phyloP scores from a whole-genome alignment of 345 rosid genomes.

The Euphorbia peplus region DNA sequence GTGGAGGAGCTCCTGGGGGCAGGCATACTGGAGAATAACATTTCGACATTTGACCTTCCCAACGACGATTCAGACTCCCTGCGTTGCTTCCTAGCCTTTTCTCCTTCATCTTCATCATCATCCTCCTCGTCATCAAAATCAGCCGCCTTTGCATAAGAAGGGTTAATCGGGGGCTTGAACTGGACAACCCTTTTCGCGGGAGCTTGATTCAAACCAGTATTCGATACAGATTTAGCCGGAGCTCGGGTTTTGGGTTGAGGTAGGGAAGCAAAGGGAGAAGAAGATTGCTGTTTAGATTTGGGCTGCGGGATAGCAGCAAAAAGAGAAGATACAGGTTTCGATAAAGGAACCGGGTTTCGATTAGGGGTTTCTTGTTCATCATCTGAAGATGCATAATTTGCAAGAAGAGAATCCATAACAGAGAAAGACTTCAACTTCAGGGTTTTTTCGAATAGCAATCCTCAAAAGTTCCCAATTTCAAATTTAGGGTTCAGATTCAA shows the following conservation, averaged over 20 bases:
- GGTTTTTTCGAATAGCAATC: too few relatives aligned
- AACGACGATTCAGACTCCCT: slow-evolving; percentile 30
- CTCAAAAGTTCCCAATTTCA: too few relatives aligned
- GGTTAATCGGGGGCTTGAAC: slow-evolving; percentile 55
- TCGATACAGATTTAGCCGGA: slow-evolving; percentile 5
- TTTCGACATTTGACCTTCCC: slow-evolving; percentile 46
- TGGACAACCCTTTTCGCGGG: slow-evolving; percentile 70
- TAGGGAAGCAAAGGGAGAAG: slow-evolving; percentile 44
- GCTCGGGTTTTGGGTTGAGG: slow-evolving; percentile 46
- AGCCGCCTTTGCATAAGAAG: slow-evolving; percentile 16
- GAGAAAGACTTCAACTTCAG: slow-evolving; percentile 36
- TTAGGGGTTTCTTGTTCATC: slow-evolving; percentile 54
- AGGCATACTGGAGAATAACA: slow-evolving; percentile 74
- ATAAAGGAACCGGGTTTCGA: slow-evolving; percentile 16
- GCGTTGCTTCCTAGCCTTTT: slow-evolving; percentile 39
- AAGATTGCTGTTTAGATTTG: slow-evolving; percentile 25
- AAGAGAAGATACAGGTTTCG: neutral
- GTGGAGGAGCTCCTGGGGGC: slow-evolving; percentile 66
- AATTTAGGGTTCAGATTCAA: too few relatives aligned
- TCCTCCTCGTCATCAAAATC: slow-evolving; percentile 4
- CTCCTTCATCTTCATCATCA: slow-evolving; percentile 25
- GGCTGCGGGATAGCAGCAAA: slow-evolving; percentile 19
- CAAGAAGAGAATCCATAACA: slow-evolving; percentile 81
- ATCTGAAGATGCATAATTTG: slow-evolving; percentile 81
- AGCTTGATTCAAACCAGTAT: slow-evolving; percentile 4